phyloP scores from a whole-genome alignment of 208 protist species.

The Trypanosoma cruzi region DNA sequence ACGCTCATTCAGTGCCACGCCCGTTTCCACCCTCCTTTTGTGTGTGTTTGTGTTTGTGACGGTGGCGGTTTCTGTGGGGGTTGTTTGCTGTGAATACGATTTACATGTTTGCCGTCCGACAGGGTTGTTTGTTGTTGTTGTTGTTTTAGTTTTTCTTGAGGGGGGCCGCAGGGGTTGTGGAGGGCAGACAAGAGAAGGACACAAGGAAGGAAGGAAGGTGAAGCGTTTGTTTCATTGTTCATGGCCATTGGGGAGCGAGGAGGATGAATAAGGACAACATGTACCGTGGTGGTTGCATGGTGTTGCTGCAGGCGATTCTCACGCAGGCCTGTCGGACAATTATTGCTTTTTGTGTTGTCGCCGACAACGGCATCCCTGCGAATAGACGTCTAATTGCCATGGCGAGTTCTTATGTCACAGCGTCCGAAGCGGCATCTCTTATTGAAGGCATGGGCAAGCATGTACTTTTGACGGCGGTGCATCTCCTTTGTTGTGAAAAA shows the following conservation, averaged over 20 bases:
- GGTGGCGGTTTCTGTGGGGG: background rate
- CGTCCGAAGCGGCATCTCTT: slow-evolving; percentile 9
- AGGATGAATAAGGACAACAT: slow-evolving; percentile 27
- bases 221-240: background rate
- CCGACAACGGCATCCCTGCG: background rate
- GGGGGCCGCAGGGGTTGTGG: background rate
- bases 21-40: background rate
- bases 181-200: background rate
- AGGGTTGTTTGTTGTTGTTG: background rate
- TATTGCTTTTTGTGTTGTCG: slow-evolving; percentile 26
- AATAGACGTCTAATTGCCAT: slow-evolving; percentile 10
- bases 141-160: background rate
- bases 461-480: slow-evolving; percentile 33
- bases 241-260: slow-evolving; percentile 3
- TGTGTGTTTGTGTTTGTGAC: background rate
- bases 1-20: background rate
- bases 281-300: slow-evolving; percentile 36
- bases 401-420: slow-evolving; percentile 16
- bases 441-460: slow-evolving; percentile 26
- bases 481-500: slow-evolving; percentile 33
- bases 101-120: background rate
- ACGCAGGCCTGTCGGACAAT: slow-evolving; percentile 38
- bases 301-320: slow-evolving; percentile 52
- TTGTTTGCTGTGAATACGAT: background rate
- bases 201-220: background rate